A percentile compares a stretch with the other conserved stretches of the same genome.
Evolutionary conservation across 257 asterid genomes (phyloP).

Genomic region (Solanum pennellii): DNA sequence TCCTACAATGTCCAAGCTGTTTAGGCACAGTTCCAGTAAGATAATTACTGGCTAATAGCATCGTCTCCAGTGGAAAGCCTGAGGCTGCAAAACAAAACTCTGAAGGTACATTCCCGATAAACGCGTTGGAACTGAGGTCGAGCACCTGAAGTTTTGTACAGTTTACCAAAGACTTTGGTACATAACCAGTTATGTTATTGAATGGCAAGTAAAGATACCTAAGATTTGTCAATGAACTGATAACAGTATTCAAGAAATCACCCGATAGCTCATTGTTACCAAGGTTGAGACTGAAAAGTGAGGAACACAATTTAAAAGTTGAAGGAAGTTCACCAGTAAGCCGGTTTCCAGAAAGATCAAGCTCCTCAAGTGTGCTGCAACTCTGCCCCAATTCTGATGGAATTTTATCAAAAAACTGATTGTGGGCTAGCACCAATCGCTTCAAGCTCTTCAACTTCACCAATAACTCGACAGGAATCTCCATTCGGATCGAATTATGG

Average conservation of each 20-base stretch:
- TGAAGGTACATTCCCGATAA: conserved; percentile 62
- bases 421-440: conserved; percentile 37
- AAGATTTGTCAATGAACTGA: conserved; percentile 51
- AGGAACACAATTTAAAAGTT: conserved; percentile 38
- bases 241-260: conserved; percentile 46
- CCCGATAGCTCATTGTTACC: conserved; percentile 74
- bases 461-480: conserved; percentile 44
- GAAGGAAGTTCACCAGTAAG: conserved; percentile 63
- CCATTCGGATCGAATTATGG: conserved; percentile 33
- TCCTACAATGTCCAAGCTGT: conserved; percentile 49
- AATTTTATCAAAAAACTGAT: conserved; percentile 51
- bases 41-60: conserved; percentile 54
- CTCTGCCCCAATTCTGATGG: conserved; percentile 42
- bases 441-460: conserved; percentile 45
- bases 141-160: conserved; percentile 49
- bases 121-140: conserved; percentile 68
- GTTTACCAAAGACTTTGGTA: conserved; percentile 51
- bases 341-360: conserved; percentile 63
- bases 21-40: conserved; percentile 59
- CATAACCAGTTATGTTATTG: conserved; percentile 63
- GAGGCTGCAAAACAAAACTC: conserved; percentile 38
- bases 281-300: conserved; percentile 46
- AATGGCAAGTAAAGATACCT: conserved; percentile 37
- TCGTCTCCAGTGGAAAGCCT: conserved; percentile 36
- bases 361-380: conserved; percentile 54